Percentiles rank a stretch among this genome's conserved stretches.
Conservation (phyloP, 768 basidiomycete species). For the Rossbeevera mucosa region DNA sequence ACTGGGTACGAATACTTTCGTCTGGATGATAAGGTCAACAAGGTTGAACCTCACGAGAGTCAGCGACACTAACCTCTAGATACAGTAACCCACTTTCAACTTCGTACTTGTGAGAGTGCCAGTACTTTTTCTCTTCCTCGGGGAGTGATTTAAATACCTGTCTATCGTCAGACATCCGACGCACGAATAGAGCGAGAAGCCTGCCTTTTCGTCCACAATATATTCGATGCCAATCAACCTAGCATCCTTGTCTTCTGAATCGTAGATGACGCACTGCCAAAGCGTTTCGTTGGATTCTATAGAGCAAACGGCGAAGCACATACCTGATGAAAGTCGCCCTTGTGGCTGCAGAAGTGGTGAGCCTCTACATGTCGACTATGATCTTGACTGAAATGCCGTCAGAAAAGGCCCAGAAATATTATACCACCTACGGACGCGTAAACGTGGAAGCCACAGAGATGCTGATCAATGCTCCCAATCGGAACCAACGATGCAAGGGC, state of each 20-base stretch:
- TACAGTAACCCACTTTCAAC: conserved; percentile 35
- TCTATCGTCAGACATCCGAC: neutral
- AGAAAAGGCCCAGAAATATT: neutral
- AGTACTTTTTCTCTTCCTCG: conserved; percentile 44
- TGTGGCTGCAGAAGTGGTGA: conserved; percentile 44
- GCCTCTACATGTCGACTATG: conserved; percentile 36
- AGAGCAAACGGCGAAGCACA: neutral
- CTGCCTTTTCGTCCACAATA: conserved; percentile 38
- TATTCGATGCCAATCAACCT: conserved; percentile 53
- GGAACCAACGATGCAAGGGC: conserved; percentile 33
- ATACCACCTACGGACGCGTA: conserved; percentile 25
- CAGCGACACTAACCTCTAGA: conserved; percentile 20
- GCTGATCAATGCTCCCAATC: conserved; percentile 29
- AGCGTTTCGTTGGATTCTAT: conserved; percentile 27
- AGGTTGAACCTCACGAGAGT: neutral
- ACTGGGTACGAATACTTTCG: conserved; percentile 26
- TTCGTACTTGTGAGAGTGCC: conserved; percentile 53
- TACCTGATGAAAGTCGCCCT: conserved; percentile 38
- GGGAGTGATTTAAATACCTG: conserved; percentile 39
- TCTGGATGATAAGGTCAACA: conserved; percentile 6
- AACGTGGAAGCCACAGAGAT: conserved; percentile 34
- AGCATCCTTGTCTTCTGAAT: conserved; percentile 38
- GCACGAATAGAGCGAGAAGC: neutral
- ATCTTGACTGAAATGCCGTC: conserved; percentile 22
- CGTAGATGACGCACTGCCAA: conserved; percentile 42